Evolutionary conservation across 2,329 filamentous ascomycete genomes (phyloP).

Genomic region (Colletotrichum cereale): DNA sequence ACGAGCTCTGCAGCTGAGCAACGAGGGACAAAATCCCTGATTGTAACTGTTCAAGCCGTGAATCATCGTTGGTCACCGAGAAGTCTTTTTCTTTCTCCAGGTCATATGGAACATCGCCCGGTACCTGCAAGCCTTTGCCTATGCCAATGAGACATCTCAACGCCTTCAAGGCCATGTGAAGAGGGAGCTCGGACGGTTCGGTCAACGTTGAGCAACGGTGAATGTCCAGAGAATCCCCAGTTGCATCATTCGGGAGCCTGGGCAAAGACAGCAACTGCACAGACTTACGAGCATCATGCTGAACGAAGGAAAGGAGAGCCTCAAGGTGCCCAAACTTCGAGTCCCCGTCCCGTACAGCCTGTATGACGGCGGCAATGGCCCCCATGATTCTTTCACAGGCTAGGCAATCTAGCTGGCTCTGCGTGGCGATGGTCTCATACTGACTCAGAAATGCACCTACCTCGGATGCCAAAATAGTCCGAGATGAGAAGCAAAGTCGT

Average conservation of each 20-base stretch:
- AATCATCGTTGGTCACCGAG: conserved; percentile 35
- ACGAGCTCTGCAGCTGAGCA: conserved; percentile 61
- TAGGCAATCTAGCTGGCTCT: conserved; percentile 72
- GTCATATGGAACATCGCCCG: conserved; percentile 75
- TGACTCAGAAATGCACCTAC: conserved; percentile 77
- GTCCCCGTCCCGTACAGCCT: conserved; percentile 67
- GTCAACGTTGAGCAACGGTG: conserved; percentile 29
- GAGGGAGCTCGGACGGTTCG: conserved; percentile 54
- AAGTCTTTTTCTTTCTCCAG: conserved; percentile 65
- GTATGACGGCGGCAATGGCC: conserved; percentile 80
- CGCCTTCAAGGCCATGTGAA: conserved; percentile 66
- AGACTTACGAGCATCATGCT: conserved; percentile 61
- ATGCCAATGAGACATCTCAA: conserved; percentile 78
- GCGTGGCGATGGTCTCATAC: conserved; percentile 73
- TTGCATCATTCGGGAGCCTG: conserved; percentile 44
- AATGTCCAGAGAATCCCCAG: conserved; percentile 1
- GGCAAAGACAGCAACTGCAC: conserved; percentile 46
- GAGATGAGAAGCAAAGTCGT: conserved; percentile 81
- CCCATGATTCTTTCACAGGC: conserved; percentile 81
- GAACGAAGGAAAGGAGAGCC: conserved; percentile 71
- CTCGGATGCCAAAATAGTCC: conserved; percentile 75
- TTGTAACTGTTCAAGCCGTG: conserved; percentile 54
- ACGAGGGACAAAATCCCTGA: conserved; percentile 61
- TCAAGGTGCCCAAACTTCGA: conserved; percentile 58
- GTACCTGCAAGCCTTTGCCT: conserved; percentile 78